These are phyloP conservation scores for Dictyostelium capitatum DNA, from an alignment of 78 protist genomes.

Conservation along the genomic window DNA sequence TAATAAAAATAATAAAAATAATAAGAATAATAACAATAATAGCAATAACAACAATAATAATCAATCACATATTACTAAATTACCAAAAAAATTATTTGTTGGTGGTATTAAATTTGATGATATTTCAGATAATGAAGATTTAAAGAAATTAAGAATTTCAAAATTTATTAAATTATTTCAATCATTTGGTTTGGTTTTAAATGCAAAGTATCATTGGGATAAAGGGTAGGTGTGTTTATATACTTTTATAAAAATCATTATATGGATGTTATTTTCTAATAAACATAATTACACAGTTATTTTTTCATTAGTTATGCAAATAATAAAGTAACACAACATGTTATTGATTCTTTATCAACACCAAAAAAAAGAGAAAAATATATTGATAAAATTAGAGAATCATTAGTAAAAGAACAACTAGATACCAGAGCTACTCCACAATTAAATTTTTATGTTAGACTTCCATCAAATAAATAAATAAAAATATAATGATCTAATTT, in stretches of 20 bases:
- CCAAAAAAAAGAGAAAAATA: neutral
- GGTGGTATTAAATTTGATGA: slow-evolving; percentile 72
- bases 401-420: neutral
- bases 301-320: slow-evolving; percentile 21
- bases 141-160: slow-evolving; percentile 26
- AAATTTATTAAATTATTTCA: slow-evolving; percentile 19
- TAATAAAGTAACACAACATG: slow-evolving; percentile 1
- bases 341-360: neutral
- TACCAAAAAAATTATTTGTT: slow-evolving; percentile 33
- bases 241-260: neutral
- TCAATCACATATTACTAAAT: neutral
- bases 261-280: neutral
- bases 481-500: no score
- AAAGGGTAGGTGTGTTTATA: slow-evolving; percentile 34
- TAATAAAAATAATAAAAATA: neutral
- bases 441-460: slow-evolving; percentile 18
- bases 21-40: neutral
- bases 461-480: neutral
- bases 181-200: slow-evolving; percentile 23
- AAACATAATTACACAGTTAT: neutral
- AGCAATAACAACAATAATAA: neutral
- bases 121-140: neutral
- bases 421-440: neutral
- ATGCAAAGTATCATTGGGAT: slow-evolving; percentile 33
- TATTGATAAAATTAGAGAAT: neutral